Evolutionary conservation across 306 rosid genomes (phyloP).

Genomic region (Cucumis cinereus): DNA sequence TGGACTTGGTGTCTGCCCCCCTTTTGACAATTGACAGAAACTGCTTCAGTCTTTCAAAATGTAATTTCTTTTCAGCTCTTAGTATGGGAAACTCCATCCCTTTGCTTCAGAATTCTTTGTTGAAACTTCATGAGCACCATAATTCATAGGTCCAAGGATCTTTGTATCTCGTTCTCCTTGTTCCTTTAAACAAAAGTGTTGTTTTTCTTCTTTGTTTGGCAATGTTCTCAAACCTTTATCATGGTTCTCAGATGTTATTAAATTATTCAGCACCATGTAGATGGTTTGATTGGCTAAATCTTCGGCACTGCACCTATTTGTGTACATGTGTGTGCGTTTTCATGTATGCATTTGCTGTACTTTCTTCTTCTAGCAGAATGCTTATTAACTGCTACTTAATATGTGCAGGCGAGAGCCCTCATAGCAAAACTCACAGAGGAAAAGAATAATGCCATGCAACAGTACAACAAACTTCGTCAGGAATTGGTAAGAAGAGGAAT

Average conservation of each 20-base stretch:
- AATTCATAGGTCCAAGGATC: background rate
- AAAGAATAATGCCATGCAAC: constrained; percentile 53
- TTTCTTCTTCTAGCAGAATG: background rate
- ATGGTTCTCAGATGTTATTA: background rate
- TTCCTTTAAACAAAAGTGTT: background rate
- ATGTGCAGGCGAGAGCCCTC: constrained; percentile 55
- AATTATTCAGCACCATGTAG: background rate
- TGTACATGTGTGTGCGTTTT: background rate
- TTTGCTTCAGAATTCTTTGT: background rate
- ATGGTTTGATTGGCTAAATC: constrained; percentile 5
- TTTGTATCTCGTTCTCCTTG: background rate
- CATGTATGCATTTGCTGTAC: background rate
- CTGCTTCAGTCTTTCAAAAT: background rate
- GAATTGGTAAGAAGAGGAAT: constrained; percentile 65
- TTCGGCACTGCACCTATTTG: background rate
- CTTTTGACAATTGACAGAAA: background rate
- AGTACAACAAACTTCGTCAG: constrained; percentile 35
- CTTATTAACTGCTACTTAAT: background rate
- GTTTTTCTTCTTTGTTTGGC: background rate
- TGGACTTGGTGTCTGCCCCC: background rate
- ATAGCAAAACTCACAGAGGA: constrained; percentile 62
- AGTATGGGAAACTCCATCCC: background rate
- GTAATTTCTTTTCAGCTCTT: background rate
- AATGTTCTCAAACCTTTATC: background rate
- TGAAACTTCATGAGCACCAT: background rate